A percentile compares a stretch with the other conserved stretches of the same genome.
These are phyloP conservation scores for Leptodermis oblonga DNA, from an alignment of 257 asterid species.

Conservation along the genomic window DNA sequence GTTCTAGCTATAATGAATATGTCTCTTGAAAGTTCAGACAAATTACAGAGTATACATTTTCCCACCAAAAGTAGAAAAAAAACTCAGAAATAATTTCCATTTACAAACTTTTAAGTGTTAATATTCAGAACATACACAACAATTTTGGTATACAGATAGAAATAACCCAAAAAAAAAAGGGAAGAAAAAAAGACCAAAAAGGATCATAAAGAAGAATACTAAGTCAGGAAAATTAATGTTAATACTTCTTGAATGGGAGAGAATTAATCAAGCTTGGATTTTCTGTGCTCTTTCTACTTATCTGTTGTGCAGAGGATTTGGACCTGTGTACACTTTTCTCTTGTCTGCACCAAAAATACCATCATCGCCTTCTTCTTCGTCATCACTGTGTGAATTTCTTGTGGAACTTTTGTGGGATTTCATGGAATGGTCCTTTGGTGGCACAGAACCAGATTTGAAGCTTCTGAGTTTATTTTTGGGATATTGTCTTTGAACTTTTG, in stretches of 20 bases:
- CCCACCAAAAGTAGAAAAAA: constrained; percentile 1
- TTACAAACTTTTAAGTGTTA: constrained; percentile 9
- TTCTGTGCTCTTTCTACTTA: constrained; percentile 30
- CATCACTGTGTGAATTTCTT: constrained; percentile 14
- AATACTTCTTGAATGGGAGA: constrained; percentile 33
- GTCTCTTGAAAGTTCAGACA: constrained; percentile 1
- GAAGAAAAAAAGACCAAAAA: not conserved
- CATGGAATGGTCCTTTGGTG: constrained; percentile 18
- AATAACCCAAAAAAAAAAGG: not conserved
- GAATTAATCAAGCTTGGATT: constrained; percentile 35
- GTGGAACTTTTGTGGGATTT: constrained; percentile 23
- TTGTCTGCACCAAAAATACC: constrained; percentile 53
- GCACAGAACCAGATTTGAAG: constrained; percentile 26
- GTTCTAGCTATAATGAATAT: not conserved
- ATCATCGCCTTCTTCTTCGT: constrained; percentile 16
- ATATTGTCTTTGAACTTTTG: constrained; percentile 30
- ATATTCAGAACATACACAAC: not conserved
- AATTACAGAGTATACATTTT: constrained; percentile 4
- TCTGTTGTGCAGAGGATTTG: constrained; percentile 95
- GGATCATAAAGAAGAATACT: not conserved
- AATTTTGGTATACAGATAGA: not conserved
- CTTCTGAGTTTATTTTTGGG: constrained; percentile 19
- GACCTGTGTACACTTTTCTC: constrained; percentile 85
- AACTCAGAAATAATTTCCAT: constrained; percentile 20
- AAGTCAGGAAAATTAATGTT: constrained; percentile 16